Evolutionary conservation across 1,139 yeast genomes (phyloP).

Genomic region (Candida freyschussii): DNA sequence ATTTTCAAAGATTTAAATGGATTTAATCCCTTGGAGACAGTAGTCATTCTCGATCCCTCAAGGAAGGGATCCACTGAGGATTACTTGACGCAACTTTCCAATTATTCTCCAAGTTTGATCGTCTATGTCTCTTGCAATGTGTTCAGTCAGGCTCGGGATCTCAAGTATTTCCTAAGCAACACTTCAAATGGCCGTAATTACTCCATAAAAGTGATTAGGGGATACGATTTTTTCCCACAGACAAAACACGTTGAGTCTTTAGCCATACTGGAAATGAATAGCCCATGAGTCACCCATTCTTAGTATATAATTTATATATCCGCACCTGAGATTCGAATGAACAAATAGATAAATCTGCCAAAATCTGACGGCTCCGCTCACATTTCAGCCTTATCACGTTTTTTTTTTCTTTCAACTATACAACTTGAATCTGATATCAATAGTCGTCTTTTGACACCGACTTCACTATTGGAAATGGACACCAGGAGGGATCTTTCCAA

Average conservation of each 20-base stretch:
- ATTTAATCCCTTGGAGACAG: slow-evolving; percentile 46
- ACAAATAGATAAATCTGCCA: no score
- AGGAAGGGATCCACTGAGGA: slow-evolving; percentile 81
- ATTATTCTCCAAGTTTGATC: slow-evolving; percentile 63
- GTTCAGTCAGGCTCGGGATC: slow-evolving; percentile 82
- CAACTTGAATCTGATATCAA: no score
- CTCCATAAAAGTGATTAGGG: slow-evolving; percentile 61
- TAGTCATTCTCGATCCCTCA: slow-evolving; percentile 86
- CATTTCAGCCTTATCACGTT: no score
- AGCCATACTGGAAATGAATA: slow-evolving; percentile 49
- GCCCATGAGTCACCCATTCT: no score
- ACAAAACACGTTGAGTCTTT: slow-evolving; percentile 88
- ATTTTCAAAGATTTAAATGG: slow-evolving; percentile 45
- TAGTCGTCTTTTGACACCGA: no score
- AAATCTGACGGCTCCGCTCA: no score
- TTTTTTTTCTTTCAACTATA: no score
- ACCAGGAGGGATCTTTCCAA: slow-evolving; percentile 3
- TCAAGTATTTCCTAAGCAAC: slow-evolving; percentile 59
- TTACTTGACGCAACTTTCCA: slow-evolving; percentile 67
- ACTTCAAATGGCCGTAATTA: slow-evolving; percentile 42
- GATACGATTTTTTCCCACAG: slow-evolving; percentile 87
- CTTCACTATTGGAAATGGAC: no score
- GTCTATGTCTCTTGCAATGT: slow-evolving; percentile 85
- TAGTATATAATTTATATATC: no score
- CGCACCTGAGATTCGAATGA: no score